Conservation (phyloP, 2,329 filamentous ascomycete species). For the Curvularia lunata region DNA sequence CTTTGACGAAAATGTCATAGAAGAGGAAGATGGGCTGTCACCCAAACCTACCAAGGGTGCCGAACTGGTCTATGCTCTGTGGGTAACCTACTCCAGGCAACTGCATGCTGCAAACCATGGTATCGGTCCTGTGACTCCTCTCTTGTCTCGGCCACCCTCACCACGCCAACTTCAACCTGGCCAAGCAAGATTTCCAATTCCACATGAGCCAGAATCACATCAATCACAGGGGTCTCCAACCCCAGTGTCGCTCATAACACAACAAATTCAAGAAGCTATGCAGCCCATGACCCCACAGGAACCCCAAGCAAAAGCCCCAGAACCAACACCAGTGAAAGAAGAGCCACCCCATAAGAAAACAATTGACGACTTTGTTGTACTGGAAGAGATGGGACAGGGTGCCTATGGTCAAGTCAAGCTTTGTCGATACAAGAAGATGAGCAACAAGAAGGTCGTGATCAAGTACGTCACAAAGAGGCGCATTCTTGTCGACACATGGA, state of each 20-base stretch:
- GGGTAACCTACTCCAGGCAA: conserved; percentile 96
- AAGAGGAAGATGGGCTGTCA: conserved; percentile 59
- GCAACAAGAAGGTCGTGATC: conserved; percentile 82
- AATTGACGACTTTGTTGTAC: conserved; percentile 87
- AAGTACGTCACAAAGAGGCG: conserved; percentile 98
- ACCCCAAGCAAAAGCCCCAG: conserved; percentile 33
- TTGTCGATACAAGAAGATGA: conserved; percentile 79
- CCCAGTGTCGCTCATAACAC: conserved; percentile 56
- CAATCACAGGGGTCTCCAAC: conserved; percentile 45
- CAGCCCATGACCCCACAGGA: conserved; percentile 54
- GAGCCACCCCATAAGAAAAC: conserved; percentile 68
- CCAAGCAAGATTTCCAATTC: conserved; percentile 59
- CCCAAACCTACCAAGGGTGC: conserved; percentile 54
- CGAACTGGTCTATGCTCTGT: conserved; percentile 91
- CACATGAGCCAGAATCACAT: conserved; percentile 45
- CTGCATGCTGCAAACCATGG: conserved; percentile 75
- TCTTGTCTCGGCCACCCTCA: conserved; percentile 72
- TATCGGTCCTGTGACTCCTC: conserved; percentile 67
- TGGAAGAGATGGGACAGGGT: conserved; percentile 98
- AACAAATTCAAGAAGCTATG: conserved; percentile 59
- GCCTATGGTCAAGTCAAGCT: conserved; percentile 98
- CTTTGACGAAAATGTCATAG: conserved; percentile 67
- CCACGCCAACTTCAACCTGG: conserved; percentile 80
- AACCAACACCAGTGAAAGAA: conserved; percentile 23
- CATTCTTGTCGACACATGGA: conserved; percentile 98